These are phyloP conservation scores for Golubevia pallescens DNA, from an alignment of 1,284 basidiomycete species.

Conservation along the genomic window DNA sequence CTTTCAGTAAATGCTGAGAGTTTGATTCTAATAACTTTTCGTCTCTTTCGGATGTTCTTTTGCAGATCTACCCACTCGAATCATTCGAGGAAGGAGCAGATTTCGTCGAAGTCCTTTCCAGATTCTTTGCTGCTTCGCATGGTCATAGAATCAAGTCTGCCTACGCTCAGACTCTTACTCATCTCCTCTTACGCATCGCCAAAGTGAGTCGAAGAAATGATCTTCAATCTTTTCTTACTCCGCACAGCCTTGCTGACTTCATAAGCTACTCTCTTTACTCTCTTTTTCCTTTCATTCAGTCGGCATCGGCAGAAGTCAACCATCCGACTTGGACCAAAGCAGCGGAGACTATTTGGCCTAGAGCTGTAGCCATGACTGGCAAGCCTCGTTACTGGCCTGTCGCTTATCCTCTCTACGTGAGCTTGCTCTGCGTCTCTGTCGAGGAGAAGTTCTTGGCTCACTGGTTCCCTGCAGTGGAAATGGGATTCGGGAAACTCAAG, in stretches of 20 bases:
- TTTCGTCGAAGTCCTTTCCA: constrained; percentile 82
- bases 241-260: no score
- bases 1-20: not conserved
- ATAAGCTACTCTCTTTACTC: not conserved
- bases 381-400: constrained; percentile 90
- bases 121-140: constrained; percentile 82
- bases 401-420: constrained; percentile 84
- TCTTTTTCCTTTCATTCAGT: constrained; percentile 67
- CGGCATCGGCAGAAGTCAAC: constrained; percentile 93
- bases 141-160: constrained; percentile 82
- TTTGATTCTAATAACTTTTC: not conserved
- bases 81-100: constrained; percentile 92
- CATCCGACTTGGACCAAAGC: constrained; percentile 93
- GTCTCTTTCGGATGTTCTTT: no score
- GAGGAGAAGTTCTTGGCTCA: constrained; percentile 82
- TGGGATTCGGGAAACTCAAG: not conserved
- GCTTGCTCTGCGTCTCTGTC: constrained; percentile 84
- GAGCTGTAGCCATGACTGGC: constrained; percentile 82
- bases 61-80: constrained; percentile 87
- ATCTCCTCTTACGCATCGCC: constrained; percentile 84
- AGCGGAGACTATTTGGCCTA: constrained; percentile 81
- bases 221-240: constrained; percentile 4
- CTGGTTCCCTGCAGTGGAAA: constrained; percentile 69
- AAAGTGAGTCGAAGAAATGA: constrained; percentile 69
- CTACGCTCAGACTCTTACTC: constrained; percentile 82